Conservation (phyloP, 495 filamentous ascomycete species). For the Hyaloscypha hepaticicola region DNA sequence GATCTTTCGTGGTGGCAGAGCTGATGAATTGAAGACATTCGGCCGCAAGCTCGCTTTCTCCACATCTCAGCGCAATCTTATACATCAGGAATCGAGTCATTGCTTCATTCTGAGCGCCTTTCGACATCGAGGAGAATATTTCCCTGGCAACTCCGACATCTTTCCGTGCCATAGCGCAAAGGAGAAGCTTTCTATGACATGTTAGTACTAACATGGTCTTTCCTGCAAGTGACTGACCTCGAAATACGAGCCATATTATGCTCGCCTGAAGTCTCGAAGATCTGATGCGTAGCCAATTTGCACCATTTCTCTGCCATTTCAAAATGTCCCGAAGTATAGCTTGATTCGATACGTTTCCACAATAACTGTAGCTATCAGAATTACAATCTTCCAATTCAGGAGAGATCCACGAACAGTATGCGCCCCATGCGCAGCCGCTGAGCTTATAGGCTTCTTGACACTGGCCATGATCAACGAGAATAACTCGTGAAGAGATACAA, state of each 20-base stretch:
- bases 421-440: slow-evolving; percentile 64
- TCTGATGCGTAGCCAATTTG: slow-evolving; percentile 58
- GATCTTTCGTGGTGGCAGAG: slow-evolving; percentile 47
- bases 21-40: slow-evolving; percentile 56
- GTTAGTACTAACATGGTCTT: slow-evolving; percentile 22
- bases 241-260: slow-evolving; percentile 65
- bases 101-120: slow-evolving; percentile 52
- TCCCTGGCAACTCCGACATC: slow-evolving; percentile 52
- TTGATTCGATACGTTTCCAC: slow-evolving; percentile 70
- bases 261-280: slow-evolving; percentile 63
- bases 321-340: slow-evolving; percentile 51
- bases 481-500: slow-evolving; percentile 39
- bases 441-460: slow-evolving; percentile 42
- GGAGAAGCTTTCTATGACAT: slow-evolving; percentile 61
- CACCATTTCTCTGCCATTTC: slow-evolving; percentile 69
- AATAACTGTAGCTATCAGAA: slow-evolving; percentile 53
- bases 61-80: slow-evolving; percentile 64
- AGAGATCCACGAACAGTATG: slow-evolving; percentile 56
- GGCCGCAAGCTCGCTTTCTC: slow-evolving; percentile 56
- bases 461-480: slow-evolving; percentile 39
- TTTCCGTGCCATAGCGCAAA: slow-evolving; percentile 59
- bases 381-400: neutral
- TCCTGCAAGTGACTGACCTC: slow-evolving; percentile 46
- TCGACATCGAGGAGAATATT: slow-evolving; percentile 60
- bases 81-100: slow-evolving; percentile 72